Evolutionary conservation across 306 rosid genomes (phyloP).

Genomic region (Prunus kanzakura): DNA sequence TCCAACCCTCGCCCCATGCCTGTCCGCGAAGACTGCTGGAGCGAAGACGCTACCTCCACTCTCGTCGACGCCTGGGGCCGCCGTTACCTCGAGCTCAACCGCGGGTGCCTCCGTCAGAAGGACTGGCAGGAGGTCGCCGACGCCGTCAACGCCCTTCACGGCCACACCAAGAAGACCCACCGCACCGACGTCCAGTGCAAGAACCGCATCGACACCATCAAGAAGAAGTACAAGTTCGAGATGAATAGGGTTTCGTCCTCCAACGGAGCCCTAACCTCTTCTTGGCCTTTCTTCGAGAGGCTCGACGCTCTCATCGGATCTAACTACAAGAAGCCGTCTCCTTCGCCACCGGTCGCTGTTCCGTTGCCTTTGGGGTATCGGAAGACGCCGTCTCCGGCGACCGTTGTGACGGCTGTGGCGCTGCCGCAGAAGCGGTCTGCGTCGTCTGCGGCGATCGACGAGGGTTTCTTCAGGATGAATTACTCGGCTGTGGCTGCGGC

Average conservation of each 20-base stretch:
- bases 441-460: slow-evolving; percentile 34
- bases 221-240: slow-evolving; percentile 93
- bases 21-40: slow-evolving; percentile 97
- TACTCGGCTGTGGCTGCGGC: slow-evolving; percentile 92
- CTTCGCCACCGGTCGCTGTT: slow-evolving; percentile 58
- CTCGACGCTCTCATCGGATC: slow-evolving; percentile 67
- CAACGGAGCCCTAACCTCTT: slow-evolving; percentile 39
- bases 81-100: slow-evolving; percentile 86
- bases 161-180: slow-evolving; percentile 80
- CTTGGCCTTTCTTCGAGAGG: slow-evolving; percentile 83
- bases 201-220: slow-evolving; percentile 88
- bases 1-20: slow-evolving; percentile 57
- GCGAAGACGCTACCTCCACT: slow-evolving; percentile 84
- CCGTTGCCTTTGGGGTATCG: slow-evolving; percentile 58
- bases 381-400: slow-evolving; percentile 36
- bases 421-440: slow-evolving; percentile 68
- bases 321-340: slow-evolving; percentile 44
- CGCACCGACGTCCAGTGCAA: slow-evolving; percentile 97
- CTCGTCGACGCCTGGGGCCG: slow-evolving; percentile 93
- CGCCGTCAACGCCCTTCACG: slow-evolving; percentile 89
- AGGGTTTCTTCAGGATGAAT: slow-evolving; percentile 66
- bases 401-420: slow-evolving; percentile 35
- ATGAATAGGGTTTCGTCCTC: slow-evolving; percentile 77
- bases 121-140: slow-evolving; percentile 99
- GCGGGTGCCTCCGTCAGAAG: slow-evolving; percentile 96